Conservation (phyloP, 176 grass and related monocot species). For the Lolium multiflorum region DNA sequence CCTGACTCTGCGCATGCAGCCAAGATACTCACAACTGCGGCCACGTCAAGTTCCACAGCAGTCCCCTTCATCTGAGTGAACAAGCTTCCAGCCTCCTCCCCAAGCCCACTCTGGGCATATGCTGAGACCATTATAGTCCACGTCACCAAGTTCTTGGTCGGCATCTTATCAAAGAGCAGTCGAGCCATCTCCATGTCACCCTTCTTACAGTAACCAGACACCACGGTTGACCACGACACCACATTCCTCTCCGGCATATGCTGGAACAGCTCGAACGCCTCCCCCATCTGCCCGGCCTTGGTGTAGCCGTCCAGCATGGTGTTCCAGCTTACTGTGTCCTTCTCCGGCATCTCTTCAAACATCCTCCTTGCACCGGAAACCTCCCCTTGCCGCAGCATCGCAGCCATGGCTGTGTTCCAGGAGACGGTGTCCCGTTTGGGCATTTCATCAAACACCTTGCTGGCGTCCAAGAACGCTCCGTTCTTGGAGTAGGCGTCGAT, state of each 20-base stretch:
- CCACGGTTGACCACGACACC: slow-evolving; percentile 72
- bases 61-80: slow-evolving; percentile 67
- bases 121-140: slow-evolving; percentile 87
- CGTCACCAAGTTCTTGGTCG: slow-evolving; percentile 68
- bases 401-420: slow-evolving; percentile 63
- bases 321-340: slow-evolving; percentile 79
- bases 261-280: slow-evolving; percentile 64
- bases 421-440: slow-evolving; percentile 50
- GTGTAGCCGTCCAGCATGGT: slow-evolving; percentile 67
- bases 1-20: slow-evolving; percentile 77
- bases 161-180: slow-evolving; percentile 73
- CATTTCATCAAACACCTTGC: slow-evolving; percentile 67
- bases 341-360: slow-evolving; percentile 75
- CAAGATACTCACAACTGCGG: slow-evolving; percentile 70
- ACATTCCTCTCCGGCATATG: slow-evolving; percentile 74
- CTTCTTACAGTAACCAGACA: slow-evolving; percentile 77
- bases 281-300: slow-evolving; percentile 59
- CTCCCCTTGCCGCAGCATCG: slow-evolving; percentile 55
- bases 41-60: slow-evolving; percentile 57
- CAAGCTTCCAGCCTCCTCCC: slow-evolving; percentile 57
- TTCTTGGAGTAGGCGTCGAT: slow-evolving; percentile 76
- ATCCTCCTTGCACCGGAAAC: slow-evolving; percentile 43
- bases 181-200: slow-evolving; percentile 74
- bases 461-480: slow-evolving; percentile 25
- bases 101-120: slow-evolving; percentile 58